Percentiles rank a stretch among this genome's conserved stretches.
These are phyloP conservation scores for Gelatoporia subvermispora DNA, from an alignment of 768 basidiomycete genomes.

Conservation along the genomic window DNA sequence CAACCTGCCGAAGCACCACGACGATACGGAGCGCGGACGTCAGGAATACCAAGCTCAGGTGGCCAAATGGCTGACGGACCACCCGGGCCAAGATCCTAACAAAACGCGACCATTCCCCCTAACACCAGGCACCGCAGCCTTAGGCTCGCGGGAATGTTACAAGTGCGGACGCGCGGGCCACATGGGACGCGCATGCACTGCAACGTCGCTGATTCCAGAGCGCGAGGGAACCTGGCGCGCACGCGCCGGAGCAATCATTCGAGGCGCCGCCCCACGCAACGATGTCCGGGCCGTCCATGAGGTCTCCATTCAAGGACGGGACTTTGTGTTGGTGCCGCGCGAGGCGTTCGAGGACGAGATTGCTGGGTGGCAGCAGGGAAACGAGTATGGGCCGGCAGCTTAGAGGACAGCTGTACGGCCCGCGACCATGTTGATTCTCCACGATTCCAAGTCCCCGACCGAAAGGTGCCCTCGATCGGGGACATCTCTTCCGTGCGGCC, in stretches of 20 bases:
- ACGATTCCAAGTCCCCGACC: not conserved
- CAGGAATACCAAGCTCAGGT: not conserved
- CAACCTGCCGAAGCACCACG: not conserved
- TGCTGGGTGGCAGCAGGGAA: not conserved
- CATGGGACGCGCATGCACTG: not conserved
- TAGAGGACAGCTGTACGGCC: not conserved
- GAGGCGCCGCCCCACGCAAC: no score
- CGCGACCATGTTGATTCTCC: not conserved
- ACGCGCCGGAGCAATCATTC: no score
- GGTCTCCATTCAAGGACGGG: no score
- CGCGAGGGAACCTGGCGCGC: no score
- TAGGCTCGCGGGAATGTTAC: not conserved
- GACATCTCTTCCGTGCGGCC: not conserved
- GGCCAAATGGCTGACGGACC: not conserved
- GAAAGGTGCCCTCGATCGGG: not conserved
- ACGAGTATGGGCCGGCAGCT: not conserved
- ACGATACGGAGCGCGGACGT: not conserved
- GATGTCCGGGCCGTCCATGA: no score
- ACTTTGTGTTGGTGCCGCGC: no score
- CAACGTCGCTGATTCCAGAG: no score
- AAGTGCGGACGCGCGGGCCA: not conserved
- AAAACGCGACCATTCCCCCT: not conserved
- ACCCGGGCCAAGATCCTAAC: not conserved
- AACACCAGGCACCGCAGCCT: not conserved
- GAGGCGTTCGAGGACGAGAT: no score